Percentiles rank a stretch among this genome's conserved stretches.
Conservation (phyloP, 2,329 filamentous ascomycete genomes). For the Fusarium sambucinum region DNA sequence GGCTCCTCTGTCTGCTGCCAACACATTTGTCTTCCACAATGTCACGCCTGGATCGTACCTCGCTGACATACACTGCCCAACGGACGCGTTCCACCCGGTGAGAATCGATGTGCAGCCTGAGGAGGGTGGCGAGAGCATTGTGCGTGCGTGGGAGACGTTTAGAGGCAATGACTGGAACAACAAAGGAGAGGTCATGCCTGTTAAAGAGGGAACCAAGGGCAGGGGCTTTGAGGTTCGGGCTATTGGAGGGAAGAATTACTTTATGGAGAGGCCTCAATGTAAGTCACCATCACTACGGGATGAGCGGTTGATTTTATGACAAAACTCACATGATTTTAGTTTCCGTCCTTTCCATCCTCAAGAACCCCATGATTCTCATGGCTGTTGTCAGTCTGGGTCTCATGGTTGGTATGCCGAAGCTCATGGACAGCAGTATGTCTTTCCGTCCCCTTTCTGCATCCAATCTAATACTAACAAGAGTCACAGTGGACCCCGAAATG, state of each 20-base stretch:
- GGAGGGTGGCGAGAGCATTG: conserved; percentile 51
- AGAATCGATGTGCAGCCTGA: conserved; percentile 75
- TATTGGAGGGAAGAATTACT: conserved; percentile 77
- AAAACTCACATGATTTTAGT: conserved; percentile 61
- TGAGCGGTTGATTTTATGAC: neutral
- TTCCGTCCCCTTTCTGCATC: neutral
- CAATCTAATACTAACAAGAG: conserved; percentile 3
- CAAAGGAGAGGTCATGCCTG: conserved; percentile 72
- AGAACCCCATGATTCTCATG: conserved; percentile 97
- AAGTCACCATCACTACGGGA: conserved; percentile 55
- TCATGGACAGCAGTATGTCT: conserved; percentile 92
- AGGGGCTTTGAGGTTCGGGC: conserved; percentile 71
- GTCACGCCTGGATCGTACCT: conserved; percentile 81
- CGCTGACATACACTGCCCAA: conserved; percentile 80
- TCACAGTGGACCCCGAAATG: conserved; percentile 93
- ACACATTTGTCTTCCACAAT: conserved; percentile 81
- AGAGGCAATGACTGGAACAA: conserved; percentile 92
- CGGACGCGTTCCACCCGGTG: conserved; percentile 81
- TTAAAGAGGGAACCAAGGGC: conserved; percentile 55
- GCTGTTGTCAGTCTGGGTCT: conserved; percentile 84
- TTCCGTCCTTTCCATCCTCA: conserved; percentile 83
- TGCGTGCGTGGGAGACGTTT: conserved; percentile 85
- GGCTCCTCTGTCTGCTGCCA: conserved; percentile 74
- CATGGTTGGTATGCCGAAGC: conserved; percentile 92
- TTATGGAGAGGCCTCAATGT: conserved; percentile 81